Base-by-base conservation (phyloP, 371 early-diverging fungal genomes). In the Zopfochytrium polystomum region DNA sequence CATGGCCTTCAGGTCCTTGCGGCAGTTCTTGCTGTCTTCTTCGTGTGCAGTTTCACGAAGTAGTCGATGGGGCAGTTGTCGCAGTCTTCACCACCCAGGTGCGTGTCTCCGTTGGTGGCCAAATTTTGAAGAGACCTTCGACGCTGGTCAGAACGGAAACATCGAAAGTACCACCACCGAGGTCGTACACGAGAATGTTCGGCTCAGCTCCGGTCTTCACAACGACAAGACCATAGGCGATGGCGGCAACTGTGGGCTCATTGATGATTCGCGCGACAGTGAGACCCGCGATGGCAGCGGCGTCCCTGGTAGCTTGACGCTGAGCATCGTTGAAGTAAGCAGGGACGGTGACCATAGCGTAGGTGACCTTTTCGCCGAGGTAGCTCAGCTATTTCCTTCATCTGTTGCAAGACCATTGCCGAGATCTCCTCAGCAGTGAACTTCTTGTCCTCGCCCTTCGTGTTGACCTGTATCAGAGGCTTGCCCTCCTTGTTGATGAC, bases 181-280 rank as follows among this genome's bases (percentile, higher is more conserved):
- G 79, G 81, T 95, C 94, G 78, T 89, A 93, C 56, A 95, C 89
- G 60, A 95, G 81, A 56, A 92, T 84, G 90, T 93, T 61, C 83
- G 81, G n/a, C 35, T 59, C 59, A 6, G 23, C 48, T 5, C 20
- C 50, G 65, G 75, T 61, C 79, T 88, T 93, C 78, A 88, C 91
- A 11, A 38, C 11, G 80, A 91, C 93, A 63, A 94, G 81, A 71
- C 93, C 97, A 78, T 96, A 96, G 62, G 98, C 95, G 64, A 96
- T 92, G 72, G 98, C 98, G 52, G 98, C 98, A 49, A 98, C 98
- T 27, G 96, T 95, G 63, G 98, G 98, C 83, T 98, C 98, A 85
- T 93, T 93, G 75, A 98, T 92, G 77, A 98, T 93, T 77, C 98
- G 90, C 72, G 93, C 85, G 34, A 96, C 92, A 82, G 94, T 91